phyloP scores from a whole-genome alignment of 2,329 filamentous ascomycete species.

The Sporothrix curviconia region DNA sequence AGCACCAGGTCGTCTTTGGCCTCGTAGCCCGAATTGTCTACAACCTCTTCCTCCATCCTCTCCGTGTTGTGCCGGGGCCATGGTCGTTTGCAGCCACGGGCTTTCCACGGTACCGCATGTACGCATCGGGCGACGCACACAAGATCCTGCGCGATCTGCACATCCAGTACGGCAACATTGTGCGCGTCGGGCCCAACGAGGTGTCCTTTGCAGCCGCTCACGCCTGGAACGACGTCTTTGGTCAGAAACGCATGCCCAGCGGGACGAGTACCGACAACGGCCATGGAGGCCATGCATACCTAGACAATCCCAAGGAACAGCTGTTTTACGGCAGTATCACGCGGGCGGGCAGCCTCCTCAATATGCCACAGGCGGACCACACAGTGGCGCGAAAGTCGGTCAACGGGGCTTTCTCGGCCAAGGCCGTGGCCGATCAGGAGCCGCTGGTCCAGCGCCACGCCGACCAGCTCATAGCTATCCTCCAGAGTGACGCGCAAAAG shows the following conservation, averaged over 20 bases:
- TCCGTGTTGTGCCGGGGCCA: constrained; percentile 28
- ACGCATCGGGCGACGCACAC: constrained; percentile 2
- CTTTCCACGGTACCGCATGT: constrained; percentile 1
- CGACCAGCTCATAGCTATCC: constrained; percentile 9
- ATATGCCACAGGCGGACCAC: constrained; percentile 10
- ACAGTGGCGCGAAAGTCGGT: constrained; percentile 8
- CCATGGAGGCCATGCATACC: background rate
- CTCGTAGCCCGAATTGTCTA: constrained; percentile 9
- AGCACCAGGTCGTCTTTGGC: background rate
- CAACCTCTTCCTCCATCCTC: constrained; percentile 25
- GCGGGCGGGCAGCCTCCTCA: constrained; percentile 10
- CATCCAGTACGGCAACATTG: constrained; percentile 35
- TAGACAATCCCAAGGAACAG: constrained; percentile 15
- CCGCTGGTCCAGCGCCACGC: constrained; percentile 12
- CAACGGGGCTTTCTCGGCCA: constrained; percentile 16
- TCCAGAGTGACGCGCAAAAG: constrained; percentile 7
- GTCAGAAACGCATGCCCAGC: constrained; percentile 7
- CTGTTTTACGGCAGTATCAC: constrained; percentile 6
- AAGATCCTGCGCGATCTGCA: constrained; percentile 23
- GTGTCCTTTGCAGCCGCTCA: constrained; percentile 32
- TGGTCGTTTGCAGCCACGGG: constrained; percentile 23
- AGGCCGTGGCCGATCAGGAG: constrained; percentile 18
- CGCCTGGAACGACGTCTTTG: constrained; percentile 32
- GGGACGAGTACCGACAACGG: background rate
- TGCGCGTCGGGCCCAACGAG: constrained; percentile 38